Base-by-base conservation (phyloP, 495 filamentous ascomycete genomes). In the Elaphomyces granulatus region DNA sequence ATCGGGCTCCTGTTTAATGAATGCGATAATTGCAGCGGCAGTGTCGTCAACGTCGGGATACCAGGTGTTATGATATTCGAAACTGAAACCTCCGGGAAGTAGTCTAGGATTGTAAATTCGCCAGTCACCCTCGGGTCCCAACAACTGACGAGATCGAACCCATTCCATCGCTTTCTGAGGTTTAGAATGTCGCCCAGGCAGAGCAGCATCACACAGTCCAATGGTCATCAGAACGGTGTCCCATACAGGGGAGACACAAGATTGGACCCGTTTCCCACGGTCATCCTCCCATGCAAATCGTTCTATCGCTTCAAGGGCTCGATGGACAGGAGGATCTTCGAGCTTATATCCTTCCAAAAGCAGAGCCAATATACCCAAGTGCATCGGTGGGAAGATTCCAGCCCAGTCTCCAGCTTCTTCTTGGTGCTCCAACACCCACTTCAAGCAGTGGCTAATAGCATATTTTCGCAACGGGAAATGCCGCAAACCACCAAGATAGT, bases 1-100 rank as follows among this genome's bases (percentile, higher is more conserved):
- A 7, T 8, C 1, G 0, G 46, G 34, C 33, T 59, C 44, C 6
- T 61, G 49, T 18, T 56, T 55, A 2, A 63, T 16, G 3, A 58
- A 23, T 0, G 61, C 54, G 0, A 67, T 31, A 10, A 66, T 43
- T 0, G 42, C 51, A 0, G 50, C 60, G 0, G 64, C 61, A 0
- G 66, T 67, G 45, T 67, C 63, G 38, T 66, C 63, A n/a, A 63
- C 48, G 43, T 70, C 66, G 1, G 64, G 64, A 40, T 56, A 56
- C 48, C 49, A 56, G 1, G 34, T 50, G 33, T 59, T 61, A 18
- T 38, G 20, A 38, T 64, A 61, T 35, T 58, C 49, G 21, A 67
- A 66, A 37, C 45, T 46, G 40, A 51, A 61, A 0, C 59, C 55
- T 1, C 60, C 63, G 0, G 52, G 45, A 1, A 10, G 16, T 0